Evolutionary conservation across 768 basidiomycete species (phyloP), one percentile per base, ranked within the genome.

Genomic region (Mycena alexandri): DNA sequence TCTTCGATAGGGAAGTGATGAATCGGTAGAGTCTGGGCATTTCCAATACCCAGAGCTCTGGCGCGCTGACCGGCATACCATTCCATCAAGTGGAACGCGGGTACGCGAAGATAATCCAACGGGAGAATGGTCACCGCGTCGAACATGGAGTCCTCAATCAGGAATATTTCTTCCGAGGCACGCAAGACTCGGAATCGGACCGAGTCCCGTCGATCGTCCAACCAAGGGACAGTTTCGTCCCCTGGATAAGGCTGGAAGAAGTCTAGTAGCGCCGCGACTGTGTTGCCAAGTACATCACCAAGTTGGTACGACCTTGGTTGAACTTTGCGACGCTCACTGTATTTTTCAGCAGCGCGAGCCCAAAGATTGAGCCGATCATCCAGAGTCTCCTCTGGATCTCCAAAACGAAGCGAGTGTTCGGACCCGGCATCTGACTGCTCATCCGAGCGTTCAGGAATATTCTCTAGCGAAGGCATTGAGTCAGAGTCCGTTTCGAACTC

Each of bases 221-320:
- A n/a, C 61, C 61, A 62, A 11, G 44, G 34, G 3, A 56, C 11
- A 0, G 0, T 21, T 5, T 63, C 44, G 13, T 63, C 62, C 2
- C 62, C 62, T 3, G 53, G 62, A 14, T 55, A 63, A 12, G 53
- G 62, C 17, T 54, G 33, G 22, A 55, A 56, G 42, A 55, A 56
- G 8, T 55, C 33, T 6, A 63, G 29, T 9, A 56, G 13, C n/a
- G 53, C 52, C 2, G 53, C 34, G 13, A 63, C 29, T 0, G 52
- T 63, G 1, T 63, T 48, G 0, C 53, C 62, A 5, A 63, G 44
- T 5, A 63, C 21, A 9, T 63, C 62, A 1, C 62, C 62, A 0
- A 63, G 25, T 17, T 14, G 52, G 12, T 46, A 43, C 29, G 52
- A n/a, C 19, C 62, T 63, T 6, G 43, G n/a, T 19, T 19, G 3